Evolutionary conservation across 1,284 basidiomycete genomes (phyloP).

Genomic region (Heterobasidion occidentale): DNA sequence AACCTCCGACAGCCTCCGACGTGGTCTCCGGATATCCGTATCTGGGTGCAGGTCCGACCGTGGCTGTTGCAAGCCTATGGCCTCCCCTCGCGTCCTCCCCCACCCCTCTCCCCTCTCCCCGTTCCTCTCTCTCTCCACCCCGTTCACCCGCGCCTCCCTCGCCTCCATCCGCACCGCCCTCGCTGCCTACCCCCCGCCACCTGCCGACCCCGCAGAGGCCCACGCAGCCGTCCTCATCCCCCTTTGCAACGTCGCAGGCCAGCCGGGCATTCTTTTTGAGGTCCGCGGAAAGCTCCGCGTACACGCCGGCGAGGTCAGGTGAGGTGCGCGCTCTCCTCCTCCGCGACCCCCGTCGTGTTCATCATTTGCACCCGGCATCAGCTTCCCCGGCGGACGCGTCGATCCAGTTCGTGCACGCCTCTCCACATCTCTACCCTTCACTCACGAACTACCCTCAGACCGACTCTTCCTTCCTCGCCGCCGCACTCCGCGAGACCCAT

Average conservation of each 20-base stretch:
- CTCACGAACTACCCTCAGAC: constrained; percentile 26
- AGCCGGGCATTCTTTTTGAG: constrained; percentile 63
- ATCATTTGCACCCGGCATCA: constrained; percentile 17
- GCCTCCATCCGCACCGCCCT: constrained; percentile 33
- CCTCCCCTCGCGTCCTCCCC: constrained; percentile 6
- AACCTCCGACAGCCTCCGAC: too few relatives aligned
- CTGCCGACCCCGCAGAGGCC: constrained; percentile 14
- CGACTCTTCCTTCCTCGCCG: constrained; percentile 43
- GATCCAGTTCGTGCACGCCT: constrained; percentile 39
- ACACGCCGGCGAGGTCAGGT: constrained; percentile 78
- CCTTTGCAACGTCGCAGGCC: constrained; percentile 60
- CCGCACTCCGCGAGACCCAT: constrained; percentile 64
- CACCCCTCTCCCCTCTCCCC: constrained; percentile 11
- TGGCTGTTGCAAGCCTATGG: not conserved
- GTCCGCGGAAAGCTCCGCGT: constrained; percentile 61
- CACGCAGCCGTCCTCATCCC: constrained; percentile 69
- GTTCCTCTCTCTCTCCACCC: constrained; percentile 26
- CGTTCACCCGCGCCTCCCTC: constrained; percentile 33
- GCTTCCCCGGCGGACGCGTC: constrained; percentile 73
- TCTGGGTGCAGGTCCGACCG: too few relatives aligned
- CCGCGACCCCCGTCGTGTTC: not conserved
- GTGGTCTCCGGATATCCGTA: too few relatives aligned
- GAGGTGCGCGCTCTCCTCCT: constrained; percentile 22
- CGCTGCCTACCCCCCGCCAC: constrained; percentile 5
- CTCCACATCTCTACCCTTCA: not conserved